Percentiles rank a stretch among this genome's conserved stretches.
Evolutionary conservation across 139 green algal species (phyloP).

Genomic region (Chlorella sp.): DNA sequence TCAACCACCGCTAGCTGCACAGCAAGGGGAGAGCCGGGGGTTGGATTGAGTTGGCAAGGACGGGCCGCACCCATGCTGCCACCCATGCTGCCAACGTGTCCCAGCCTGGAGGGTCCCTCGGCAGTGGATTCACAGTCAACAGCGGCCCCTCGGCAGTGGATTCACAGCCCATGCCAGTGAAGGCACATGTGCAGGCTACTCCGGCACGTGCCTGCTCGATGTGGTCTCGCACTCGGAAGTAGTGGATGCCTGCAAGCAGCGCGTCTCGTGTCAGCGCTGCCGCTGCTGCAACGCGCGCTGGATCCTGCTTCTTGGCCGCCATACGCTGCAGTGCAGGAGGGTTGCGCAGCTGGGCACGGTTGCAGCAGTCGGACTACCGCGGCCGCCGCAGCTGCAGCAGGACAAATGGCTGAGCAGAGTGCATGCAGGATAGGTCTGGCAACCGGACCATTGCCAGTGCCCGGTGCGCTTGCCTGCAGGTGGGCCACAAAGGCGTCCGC

Average conservation of each 20-base stretch:
- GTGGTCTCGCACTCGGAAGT: slow-evolving; percentile 78
- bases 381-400: no score
- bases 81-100: neutral
- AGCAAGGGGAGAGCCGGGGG: neutral
- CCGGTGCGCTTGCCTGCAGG: slow-evolving; percentile 44
- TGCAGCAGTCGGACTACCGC: no score
- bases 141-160: neutral
- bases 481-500: slow-evolving; percentile 61
- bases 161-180: neutral
- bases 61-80: neutral
- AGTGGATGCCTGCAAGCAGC: slow-evolving; percentile 76
- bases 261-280: slow-evolving; percentile 48
- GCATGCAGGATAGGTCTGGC: no score
- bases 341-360: no score
- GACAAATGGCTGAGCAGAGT: no score
- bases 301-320: slow-evolving; percentile 18
- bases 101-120: no score
- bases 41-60: neutral
- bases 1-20: slow-evolving; percentile 74
- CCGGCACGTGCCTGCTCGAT: slow-evolving; percentile 60
- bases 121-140: no score
- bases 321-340: neutral
- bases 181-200: neutral
- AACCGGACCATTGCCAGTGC: no score
- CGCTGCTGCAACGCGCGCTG: slow-evolving; percentile 25